Evolutionary conservation across 768 basidiomycete genomes (phyloP), one percentile per base, ranked within the genome.

Genomic region (Macrocybe gigantea): DNA sequence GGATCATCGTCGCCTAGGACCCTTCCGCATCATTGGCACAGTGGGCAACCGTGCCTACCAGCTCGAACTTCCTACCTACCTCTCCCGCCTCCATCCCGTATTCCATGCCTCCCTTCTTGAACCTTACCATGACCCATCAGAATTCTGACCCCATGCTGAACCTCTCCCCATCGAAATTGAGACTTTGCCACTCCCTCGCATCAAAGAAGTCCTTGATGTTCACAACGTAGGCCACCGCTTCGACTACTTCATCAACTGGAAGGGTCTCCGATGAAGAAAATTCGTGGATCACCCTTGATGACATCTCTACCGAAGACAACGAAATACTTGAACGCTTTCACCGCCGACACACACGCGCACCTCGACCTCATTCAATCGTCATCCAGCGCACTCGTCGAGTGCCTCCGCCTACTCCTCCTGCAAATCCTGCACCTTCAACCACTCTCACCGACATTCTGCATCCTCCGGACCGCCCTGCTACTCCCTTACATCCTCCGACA

Each of bases 101-200:
- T 72, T 74, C 56, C 59, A 72, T 50, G 59, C 61, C 22, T 69
- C 64, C 5, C 67, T 68, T 33, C 60, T 67, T n/a, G 58, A 64
- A 53, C 63, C 60, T 11, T 66, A 65, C 44, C 41, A 48, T 5
- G 60, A 61, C 38, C 69, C 69, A 29, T 64, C 65, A 7, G 49
- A 61, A 31, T 64, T 68, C 44, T 0, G 41, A 52, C 32, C 47
- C 36, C 11, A 42, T 48, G 12, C 31, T 10, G 47, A 47, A 2
- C 44, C 45, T n/a, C 44, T 50, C 38, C 59, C 56, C 38, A 55
- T 64, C 43, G 5, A 53, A 40, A 31, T 53, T 36, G 40, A 56
- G n/a, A n/a, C n/a, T n/a, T n/a, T n/a, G n/a, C n/a, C n/a, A n/a
- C n/a, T n/a, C n/a, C 48, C 50, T 6, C 34, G 58, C 6, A 59